These are phyloP conservation scores for Notholithocarpus densiflorus DNA, from an alignment of 306 rosid species.

Conservation along the genomic window DNA sequence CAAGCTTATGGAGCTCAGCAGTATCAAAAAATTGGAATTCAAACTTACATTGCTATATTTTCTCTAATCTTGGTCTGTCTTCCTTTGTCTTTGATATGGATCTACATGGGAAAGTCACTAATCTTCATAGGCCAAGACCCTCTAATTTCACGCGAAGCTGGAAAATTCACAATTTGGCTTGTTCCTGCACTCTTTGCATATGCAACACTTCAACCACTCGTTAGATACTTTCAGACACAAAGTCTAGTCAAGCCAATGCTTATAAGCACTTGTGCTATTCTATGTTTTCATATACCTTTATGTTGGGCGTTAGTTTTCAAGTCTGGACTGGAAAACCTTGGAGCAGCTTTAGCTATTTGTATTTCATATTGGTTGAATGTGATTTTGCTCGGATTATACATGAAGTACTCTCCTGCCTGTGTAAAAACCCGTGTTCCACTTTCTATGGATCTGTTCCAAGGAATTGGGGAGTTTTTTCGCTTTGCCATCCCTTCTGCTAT, in stretches of 20 bases:
- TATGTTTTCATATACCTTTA: constrained; percentile 47
- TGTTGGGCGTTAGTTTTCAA: constrained; percentile 72
- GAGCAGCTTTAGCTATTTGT: constrained; percentile 71
- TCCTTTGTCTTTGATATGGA: constrained; percentile 60
- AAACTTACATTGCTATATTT: constrained; percentile 53
- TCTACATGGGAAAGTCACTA: constrained; percentile 53
- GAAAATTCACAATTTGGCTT: constrained; percentile 54
- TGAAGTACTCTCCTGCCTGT: constrained; percentile 46
- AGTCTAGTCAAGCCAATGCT: constrained; percentile 62
- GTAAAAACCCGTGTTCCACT: constrained; percentile 45
- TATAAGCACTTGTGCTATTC: constrained; percentile 35
- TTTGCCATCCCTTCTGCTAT: constrained; percentile 70
- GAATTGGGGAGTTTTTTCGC: constrained; percentile 53
- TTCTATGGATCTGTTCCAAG: constrained; percentile 48
- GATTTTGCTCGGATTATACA: constrained; percentile 49
- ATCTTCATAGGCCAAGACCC: constrained; percentile 74
- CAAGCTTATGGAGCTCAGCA: constrained; percentile 60
- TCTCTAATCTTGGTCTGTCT: constrained; percentile 52
- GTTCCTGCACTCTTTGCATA: constrained; percentile 69
- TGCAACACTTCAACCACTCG: constrained; percentile 58
- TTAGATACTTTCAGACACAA: constrained; percentile 67
- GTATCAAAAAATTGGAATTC: constrained; percentile 42
- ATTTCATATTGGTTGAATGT: constrained; percentile 69
- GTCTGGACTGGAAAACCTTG: constrained; percentile 41
- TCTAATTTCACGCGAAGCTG: constrained; percentile 66